Evolutionary conservation across 352 stramenopile genomes (phyloP), one percentile per base, ranked within the genome.

Genomic region (Phytophthora tubulina): DNA sequence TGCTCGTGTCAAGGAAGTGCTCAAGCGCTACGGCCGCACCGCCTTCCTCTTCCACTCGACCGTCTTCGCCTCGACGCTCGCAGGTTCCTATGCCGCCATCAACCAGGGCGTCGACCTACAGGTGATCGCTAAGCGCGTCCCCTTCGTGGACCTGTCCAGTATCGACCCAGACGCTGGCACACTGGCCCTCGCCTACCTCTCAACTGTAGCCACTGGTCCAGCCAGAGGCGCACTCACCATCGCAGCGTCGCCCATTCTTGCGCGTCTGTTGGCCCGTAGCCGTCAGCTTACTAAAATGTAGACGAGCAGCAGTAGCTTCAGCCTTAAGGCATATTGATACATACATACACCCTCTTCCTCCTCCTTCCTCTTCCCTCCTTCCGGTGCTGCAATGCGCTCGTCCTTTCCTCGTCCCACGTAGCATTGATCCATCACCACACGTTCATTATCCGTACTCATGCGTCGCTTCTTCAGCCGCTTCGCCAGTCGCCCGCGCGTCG

Each of bases 51-150:
- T 98, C 54, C 75, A 98, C 57, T 89, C 96, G 21, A 97, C 95
- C 67, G 70, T 96, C 45, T 99, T 99, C 83, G 93, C 90, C 6
- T 92, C 96, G 15, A 98, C 98, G 70, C 98, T 99, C 70, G 88
- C 85, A 1, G 93, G 86, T 46, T 88, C 84, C 21, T 96, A 93
- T 60, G 75, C 73, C 4, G 85, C 85, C 36, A 92, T 96, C 61
- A 75, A 82, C 49, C 72, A 86, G 57, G 89, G 89, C 59, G 58
- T 93, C 15, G 79, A 96, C 50, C 75, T 96, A 30, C 71, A 89
- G 42, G 63, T 78, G 15, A 53, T 84, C 42, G 75, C 91, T 21
- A 71, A 79, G 61, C 82, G 79, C 46, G 67, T 95, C 30, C 89
- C 89, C 3, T 92, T 95, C 68, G 75, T 96, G 11, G 82, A 95